Evolutionary conservation across 2,329 filamentous ascomycete genomes (phyloP).

Genomic region (Fusarium humuli): DNA sequence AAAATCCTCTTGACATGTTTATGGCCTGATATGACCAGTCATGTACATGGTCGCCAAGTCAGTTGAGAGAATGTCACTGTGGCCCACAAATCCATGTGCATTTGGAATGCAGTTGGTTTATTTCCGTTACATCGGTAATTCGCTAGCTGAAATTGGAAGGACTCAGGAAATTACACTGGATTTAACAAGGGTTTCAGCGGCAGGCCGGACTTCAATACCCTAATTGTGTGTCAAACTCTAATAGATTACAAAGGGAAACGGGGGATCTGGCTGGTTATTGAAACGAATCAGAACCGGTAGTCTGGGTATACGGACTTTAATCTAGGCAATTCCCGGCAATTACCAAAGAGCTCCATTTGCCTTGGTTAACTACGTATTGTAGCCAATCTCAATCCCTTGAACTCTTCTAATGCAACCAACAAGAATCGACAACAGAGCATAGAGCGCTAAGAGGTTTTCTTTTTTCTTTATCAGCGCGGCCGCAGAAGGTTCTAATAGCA

Average conservation of each 20-base stretch:
- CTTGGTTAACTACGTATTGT: background rate
- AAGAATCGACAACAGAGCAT: background rate
- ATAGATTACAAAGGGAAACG: background rate
- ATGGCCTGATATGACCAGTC: background rate
- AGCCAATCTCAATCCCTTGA: background rate
- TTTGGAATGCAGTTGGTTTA: background rate
- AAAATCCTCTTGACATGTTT: fast-evolving
- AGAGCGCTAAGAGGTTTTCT: background rate
- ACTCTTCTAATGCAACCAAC: background rate
- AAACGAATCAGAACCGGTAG: background rate
- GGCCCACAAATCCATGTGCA: background rate
- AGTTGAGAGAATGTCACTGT: background rate
- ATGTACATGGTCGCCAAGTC: background rate
- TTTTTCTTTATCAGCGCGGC: background rate
- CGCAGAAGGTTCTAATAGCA: fast-evolving
- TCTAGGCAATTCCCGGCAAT: background rate
- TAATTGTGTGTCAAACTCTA: background rate
- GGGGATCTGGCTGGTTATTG: background rate
- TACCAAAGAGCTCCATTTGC: no score
- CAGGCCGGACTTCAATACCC: background rate
- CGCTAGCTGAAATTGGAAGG: background rate
- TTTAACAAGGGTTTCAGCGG: background rate
- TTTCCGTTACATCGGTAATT: background rate
- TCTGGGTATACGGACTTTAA: background rate
- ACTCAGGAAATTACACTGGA: background rate